Evolutionary conservation across 768 basidiomycete genomes (phyloP).

Genomic region (Leccinum truebloodii): DNA sequence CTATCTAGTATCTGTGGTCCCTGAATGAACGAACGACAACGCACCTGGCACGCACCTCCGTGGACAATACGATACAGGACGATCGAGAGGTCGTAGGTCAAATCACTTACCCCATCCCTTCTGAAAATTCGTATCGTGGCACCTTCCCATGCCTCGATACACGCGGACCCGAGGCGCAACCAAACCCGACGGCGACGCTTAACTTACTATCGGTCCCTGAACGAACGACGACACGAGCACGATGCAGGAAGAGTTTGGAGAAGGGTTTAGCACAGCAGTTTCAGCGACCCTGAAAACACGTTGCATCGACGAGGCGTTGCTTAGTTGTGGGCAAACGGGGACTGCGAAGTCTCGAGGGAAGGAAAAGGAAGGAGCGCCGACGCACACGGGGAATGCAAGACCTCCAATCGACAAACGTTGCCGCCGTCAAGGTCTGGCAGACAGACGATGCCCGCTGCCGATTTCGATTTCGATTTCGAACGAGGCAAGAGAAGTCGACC

Average conservation of each 20-base stretch:
- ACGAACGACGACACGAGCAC: not conserved
- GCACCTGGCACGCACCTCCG: not conserved
- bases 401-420: not conserved
- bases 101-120: not conserved
- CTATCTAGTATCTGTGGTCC: not conserved
- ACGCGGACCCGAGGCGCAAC: not conserved
- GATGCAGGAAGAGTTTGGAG: not conserved
- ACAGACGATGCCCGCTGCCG: not conserved
- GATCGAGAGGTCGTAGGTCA: not conserved
- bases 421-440: not conserved
- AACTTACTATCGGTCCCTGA: not conserved
- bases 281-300: conserved; percentile 25
- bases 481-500: not conserved
- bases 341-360: not conserved
- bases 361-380: not conserved
- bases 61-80: not conserved
- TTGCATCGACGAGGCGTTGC: conserved; percentile 27
- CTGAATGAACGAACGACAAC: not conserved
- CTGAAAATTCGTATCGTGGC: not conserved
- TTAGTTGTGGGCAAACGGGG: not conserved
- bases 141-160: not conserved
- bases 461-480: not conserved
- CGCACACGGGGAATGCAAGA: not conserved
- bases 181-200: not conserved
- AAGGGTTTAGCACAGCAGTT: not conserved